Evolutionary conservation across 805 yeast species (phyloP), one percentile per base, ranked within the genome.

Genomic region (Candida taoyuanica): DNA sequence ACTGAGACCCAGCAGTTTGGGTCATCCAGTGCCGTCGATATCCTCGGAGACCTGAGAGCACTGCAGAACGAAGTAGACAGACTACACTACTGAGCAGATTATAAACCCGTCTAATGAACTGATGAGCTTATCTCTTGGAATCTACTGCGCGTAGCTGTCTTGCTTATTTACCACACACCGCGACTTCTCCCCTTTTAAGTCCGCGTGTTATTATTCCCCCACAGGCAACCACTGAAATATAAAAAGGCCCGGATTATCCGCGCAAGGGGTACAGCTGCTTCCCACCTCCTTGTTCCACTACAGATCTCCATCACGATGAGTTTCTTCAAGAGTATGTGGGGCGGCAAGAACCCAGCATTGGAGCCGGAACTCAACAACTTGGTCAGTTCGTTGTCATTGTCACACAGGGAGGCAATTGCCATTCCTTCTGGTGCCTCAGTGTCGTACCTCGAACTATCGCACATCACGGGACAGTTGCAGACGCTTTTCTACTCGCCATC

Each of bases 51-150:
- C 52, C 63, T 82, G 40, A 73, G 72, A 51, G 81, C 81, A 7
- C 64, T 82, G 33, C 86, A 81, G 50, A 80, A 70, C 26, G 88
- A 82, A 56, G 86, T 82, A 17, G 83, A 82, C 49, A 68, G 71
- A 36, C 62, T 81, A 26, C 41, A 41, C 26, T 32, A 32, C 31
- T 29, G 35, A 21, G 27, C 8, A 28, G 31, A n/a, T n/a, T n/a
- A n/a, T n/a, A n/a, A n/a, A n/a, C n/a, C n/a, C n/a, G n/a, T n/a
- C n/a, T n/a, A n/a, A n/a, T n/a, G n/a, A n/a, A n/a, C n/a, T n/a
- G n/a, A n/a, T n/a, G n/a, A n/a, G n/a, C n/a, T n/a, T n/a, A n/a
- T n/a, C n/a, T n/a, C n/a, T n/a, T n/a, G n/a, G n/a, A n/a, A n/a
- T n/a, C n/a, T n/a, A n/a, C n/a, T n/a, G n/a, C n/a, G n/a, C 7